These are phyloP conservation scores for Coemansia sp. DNA, from an alignment of 192 early-diverging fungal species.

Conservation along the genomic window DNA sequence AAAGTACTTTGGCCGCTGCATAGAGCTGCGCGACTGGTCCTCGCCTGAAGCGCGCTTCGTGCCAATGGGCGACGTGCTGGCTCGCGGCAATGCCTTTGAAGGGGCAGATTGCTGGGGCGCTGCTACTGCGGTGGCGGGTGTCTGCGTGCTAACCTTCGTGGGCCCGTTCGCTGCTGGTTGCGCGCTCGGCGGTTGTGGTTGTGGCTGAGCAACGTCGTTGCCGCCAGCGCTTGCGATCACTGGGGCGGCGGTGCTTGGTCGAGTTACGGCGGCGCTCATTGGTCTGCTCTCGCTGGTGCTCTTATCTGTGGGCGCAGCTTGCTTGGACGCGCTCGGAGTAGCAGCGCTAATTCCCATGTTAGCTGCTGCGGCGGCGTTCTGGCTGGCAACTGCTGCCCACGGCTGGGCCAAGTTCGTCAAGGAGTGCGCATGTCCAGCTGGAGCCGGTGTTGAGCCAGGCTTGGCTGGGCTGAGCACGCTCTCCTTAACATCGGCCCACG, in stretches of 20 bases:
- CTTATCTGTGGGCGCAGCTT: not conserved
- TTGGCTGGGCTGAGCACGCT: conserved; percentile 50
- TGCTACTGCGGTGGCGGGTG: not conserved
- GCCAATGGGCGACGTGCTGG: conserved; percentile 46
- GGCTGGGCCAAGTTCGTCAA: conserved; percentile 42
- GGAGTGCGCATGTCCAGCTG: conserved; percentile 13
- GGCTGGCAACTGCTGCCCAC: conserved; percentile 50
- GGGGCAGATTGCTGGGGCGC: not conserved
- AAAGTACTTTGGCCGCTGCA: conserved; percentile 52
- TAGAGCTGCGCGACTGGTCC: conserved; percentile 25
- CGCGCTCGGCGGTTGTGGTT: not conserved
- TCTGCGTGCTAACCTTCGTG: not conserved
- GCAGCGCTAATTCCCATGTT: not conserved
- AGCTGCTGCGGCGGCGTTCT: conserved; percentile 5
- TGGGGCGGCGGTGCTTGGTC: conserved; percentile 3
- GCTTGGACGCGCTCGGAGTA: not conserved
- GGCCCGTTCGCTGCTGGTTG: not conserved
- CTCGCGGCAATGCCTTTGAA: conserved; percentile 1
- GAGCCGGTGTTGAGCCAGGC: conserved; percentile 34
- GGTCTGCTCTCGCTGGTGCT: not conserved
- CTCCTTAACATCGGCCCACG: conserved; percentile 52
- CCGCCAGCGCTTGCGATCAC: not conserved
- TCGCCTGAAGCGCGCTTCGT: conserved; percentile 32
- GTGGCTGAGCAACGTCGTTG: not conserved
- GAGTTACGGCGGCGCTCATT: conserved; percentile 4